Base-by-base conservation (phyloP, 257 asterid genomes). In the Fraxinus cuspidata region DNA sequence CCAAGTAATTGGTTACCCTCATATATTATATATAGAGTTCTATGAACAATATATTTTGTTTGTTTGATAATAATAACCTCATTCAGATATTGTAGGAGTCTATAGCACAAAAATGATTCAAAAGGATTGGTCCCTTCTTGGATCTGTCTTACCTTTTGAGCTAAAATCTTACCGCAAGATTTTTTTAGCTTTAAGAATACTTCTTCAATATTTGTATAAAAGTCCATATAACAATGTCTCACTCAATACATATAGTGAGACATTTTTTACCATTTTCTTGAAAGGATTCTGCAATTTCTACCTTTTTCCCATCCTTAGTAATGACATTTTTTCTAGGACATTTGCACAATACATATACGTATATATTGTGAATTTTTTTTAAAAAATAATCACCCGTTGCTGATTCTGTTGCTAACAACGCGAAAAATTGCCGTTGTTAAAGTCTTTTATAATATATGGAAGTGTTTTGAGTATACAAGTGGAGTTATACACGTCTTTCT, bases 261-360 rank as follows among this genome's bases (percentile, higher is more conserved):
- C n/a, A n/a, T n/a, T n/a, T n/a, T n/a, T n/a, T n/a, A n/a, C n/a
- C n/a, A n/a, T n/a, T n/a, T n/a, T n/a, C n/a, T n/a, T n/a, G n/a
- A 47, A 47, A 47, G 8, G 2, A 16, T 47, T 16, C n/a, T 47
- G 27, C 28, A 9, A 21, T 64, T 34, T 47, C 32, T 15, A 37
- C 19, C 72, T 64, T 75, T 60, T 25, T 65, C 79, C 79, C 79
- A 75, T 75, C 42, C 65, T 75, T 47, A 11, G 15, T 21, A 34
- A 28, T 37, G 53, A 74, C 40, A 28, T 35, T 37, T 23, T 29
- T 42, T 72, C 66, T n/a, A 18, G 35, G n/a, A 37, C 47, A 18
- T 5, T 31, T 40, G 44, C 13, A 38, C 44, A 9, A 38, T 4
- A 32, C 44, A 38, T 38, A 38, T 38, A 38, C 13, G 2, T 8